phyloP scores from a whole-genome alignment of 768 basidiomycete species.

The Termitomyces sp. region DNA sequence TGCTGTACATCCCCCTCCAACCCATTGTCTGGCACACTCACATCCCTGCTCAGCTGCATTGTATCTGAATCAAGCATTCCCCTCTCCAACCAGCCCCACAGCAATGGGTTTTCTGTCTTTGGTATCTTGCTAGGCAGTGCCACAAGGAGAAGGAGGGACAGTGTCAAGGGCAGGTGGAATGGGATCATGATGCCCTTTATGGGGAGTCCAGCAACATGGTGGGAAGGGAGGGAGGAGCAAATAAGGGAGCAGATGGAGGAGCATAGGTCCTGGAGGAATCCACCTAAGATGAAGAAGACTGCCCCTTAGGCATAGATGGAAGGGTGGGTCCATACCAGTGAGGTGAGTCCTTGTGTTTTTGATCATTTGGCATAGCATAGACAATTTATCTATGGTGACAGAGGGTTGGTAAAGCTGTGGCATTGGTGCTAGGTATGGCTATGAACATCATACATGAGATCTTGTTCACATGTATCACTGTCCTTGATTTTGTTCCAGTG shows the following conservation, averaged over 20 bases:
- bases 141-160: not conserved
- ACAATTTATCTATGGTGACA: not conserved
- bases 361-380: no score
- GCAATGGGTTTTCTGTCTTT: constrained; percentile 8
- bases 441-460: constrained; percentile 42
- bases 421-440: constrained; percentile 38
- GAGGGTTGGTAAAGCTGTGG: constrained; percentile 35
- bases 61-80: constrained; percentile 11
- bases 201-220: not conserved
- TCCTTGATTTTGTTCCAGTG: constrained; percentile 50
- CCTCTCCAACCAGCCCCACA: not conserved
- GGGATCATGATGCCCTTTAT: constrained; percentile 5
- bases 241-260: not conserved
- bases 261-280: constrained; percentile 27
- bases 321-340: constrained; percentile 33
- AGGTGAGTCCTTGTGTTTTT: constrained; percentile 21
- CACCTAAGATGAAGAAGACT: constrained; percentile 29
- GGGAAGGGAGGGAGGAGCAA: not conserved
- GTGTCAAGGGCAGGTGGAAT: not conserved
- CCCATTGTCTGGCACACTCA: not conserved
- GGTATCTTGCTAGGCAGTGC: not conserved
- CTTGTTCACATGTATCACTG: constrained; percentile 37
- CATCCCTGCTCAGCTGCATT: constrained; percentile 13
- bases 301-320: constrained; percentile 37
- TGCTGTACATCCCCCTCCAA: constrained; percentile 1